A percentile compares a stretch with the other conserved stretches of the same genome.
Evolutionary conservation across 2,329 filamentous ascomycete genomes (phyloP).

Genomic region (Penicillium thymicola): DNA sequence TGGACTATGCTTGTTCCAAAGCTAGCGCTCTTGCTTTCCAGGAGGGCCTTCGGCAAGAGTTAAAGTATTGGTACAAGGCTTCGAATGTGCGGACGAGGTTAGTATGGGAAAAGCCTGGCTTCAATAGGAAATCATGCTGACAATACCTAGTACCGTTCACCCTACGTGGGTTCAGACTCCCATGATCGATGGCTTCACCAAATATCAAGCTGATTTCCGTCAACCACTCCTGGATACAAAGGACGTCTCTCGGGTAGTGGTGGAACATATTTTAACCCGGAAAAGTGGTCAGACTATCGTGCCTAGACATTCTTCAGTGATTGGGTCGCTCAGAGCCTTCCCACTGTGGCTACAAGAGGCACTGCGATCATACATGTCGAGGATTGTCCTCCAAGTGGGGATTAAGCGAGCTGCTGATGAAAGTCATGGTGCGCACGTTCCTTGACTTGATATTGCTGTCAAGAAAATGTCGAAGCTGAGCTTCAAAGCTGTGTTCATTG

Average conservation of each 20-base stretch:
- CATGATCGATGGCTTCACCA: constrained; percentile 33
- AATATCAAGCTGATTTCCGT: constrained; percentile 9
- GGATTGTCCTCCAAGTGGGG: not conserved
- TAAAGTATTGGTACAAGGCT: constrained; percentile 29
- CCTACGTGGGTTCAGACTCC: constrained; percentile 36
- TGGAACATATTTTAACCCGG: constrained; percentile 46
- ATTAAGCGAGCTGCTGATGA: not conserved
- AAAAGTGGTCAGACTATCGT: constrained; percentile 45
- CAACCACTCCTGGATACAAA: constrained; percentile 22
- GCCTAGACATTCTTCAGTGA: constrained; percentile 24
- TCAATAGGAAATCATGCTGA: not conserved
- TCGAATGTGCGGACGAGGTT: constrained; percentile 29
- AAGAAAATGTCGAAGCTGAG: not conserved
- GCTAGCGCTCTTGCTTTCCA: constrained; percentile 49
- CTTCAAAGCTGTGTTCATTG: not conserved
- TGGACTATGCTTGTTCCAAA: constrained; percentile 50
- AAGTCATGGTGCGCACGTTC: not conserved
- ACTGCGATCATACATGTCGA: constrained; percentile 3
- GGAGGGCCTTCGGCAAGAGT: constrained; percentile 39
- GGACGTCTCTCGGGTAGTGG: constrained; percentile 42
- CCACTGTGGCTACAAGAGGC: constrained; percentile 9
- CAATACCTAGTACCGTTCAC: constrained; percentile 15
- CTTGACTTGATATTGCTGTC: not conserved
- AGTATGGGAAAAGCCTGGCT: not conserved
- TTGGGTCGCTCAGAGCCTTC: not conserved